phyloP scores from a whole-genome alignment of 768 basidiomycete genomes.

The Pholiota microspora region DNA sequence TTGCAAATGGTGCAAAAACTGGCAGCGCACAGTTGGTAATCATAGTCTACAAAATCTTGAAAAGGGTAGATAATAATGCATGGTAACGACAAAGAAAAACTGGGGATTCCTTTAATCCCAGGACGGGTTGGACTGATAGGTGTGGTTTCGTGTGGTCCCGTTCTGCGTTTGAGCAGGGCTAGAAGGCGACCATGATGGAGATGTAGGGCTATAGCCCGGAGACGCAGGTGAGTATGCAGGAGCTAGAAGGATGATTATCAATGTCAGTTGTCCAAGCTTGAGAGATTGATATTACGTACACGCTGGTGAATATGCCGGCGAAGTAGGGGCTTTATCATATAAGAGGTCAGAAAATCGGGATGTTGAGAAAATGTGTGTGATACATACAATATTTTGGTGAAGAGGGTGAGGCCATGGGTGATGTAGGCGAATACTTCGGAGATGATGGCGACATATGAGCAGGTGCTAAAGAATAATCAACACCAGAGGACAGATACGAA shows the following conservation, averaged over 20 bases:
- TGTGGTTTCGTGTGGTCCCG: conserved; percentile 37
- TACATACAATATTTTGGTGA: conserved; percentile 89
- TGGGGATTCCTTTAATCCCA: conserved; percentile 39
- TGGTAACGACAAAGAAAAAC: conserved; percentile 14
- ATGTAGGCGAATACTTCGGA: conserved; percentile 92
- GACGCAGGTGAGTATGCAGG: conserved; percentile 85
- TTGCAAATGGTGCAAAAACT: conserved; percentile 8
- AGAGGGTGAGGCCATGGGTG: conserved; percentile 84
- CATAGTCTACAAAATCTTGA: conserved; percentile 26
- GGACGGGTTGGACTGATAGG: conserved; percentile 50
- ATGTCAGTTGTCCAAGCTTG: not conserved
- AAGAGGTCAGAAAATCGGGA: conserved; percentile 10
- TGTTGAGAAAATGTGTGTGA: not conserved
- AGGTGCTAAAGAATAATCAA: conserved; percentile 49
- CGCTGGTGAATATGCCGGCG: conserved; percentile 84
- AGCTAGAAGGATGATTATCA: conserved; percentile 36
- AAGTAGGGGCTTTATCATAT: conserved; percentile 65
- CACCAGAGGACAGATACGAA: conserved; percentile 5
- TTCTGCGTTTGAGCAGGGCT: conserved; percentile 72
- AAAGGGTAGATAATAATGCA: conserved; percentile 24
- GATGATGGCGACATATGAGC: conserved; percentile 86
- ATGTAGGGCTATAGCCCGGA: conserved; percentile 83
- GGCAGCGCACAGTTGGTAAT: conserved; percentile 6
- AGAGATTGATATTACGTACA: conserved; percentile 52
- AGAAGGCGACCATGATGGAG: conserved; percentile 80